Conservation (phyloP, 1,284 basidiomycete species). For the Puccinia horiana region DNA sequence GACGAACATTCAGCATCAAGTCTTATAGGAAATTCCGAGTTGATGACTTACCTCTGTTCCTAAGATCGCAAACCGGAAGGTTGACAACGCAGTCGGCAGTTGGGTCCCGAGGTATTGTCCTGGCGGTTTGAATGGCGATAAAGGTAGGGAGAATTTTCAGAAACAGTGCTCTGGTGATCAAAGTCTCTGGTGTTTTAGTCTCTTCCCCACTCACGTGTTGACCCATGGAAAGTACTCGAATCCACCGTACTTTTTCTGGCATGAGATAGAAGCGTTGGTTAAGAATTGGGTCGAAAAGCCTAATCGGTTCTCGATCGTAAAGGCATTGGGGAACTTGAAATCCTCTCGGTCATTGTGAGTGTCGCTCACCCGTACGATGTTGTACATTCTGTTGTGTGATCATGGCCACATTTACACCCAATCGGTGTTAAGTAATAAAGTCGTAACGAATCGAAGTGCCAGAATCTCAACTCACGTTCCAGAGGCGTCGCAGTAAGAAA, state of each 20-base stretch:
- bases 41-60: slow-evolving; percentile 17
- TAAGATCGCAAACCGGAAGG: slow-evolving; percentile 44
- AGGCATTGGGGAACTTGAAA: slow-evolving; percentile 16
- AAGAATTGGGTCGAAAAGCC: slow-evolving; percentile 45
- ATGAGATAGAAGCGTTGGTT: slow-evolving; percentile 35
- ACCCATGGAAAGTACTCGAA: slow-evolving; percentile 33
- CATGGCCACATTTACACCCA: too few species aligned
- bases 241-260: slow-evolving; percentile 44
- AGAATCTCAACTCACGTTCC: slow-evolving; percentile 36
- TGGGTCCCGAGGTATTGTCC: slow-evolving; percentile 35
- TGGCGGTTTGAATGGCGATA: neutral
- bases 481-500: slow-evolving; percentile 41
- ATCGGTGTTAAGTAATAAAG: too few species aligned
- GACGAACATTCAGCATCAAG: neutral
- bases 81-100: slow-evolving; percentile 43
- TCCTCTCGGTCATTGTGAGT: slow-evolving; percentile 23
- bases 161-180: too few species aligned
- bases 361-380: slow-evolving; percentile 34
- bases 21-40: neutral
- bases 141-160: neutral
- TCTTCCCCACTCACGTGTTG: slow-evolving; percentile 14
- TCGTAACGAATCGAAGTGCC: neutral
- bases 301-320: slow-evolving; percentile 29
- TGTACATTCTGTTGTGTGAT: slow-evolving; percentile 41
- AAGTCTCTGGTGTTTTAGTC: too few species aligned